A percentile compares a stretch with the other conserved stretches of the same genome.
Conservation (phyloP, 495 filamentous ascomycete genomes). For the Aspergillus bridgeri region DNA sequence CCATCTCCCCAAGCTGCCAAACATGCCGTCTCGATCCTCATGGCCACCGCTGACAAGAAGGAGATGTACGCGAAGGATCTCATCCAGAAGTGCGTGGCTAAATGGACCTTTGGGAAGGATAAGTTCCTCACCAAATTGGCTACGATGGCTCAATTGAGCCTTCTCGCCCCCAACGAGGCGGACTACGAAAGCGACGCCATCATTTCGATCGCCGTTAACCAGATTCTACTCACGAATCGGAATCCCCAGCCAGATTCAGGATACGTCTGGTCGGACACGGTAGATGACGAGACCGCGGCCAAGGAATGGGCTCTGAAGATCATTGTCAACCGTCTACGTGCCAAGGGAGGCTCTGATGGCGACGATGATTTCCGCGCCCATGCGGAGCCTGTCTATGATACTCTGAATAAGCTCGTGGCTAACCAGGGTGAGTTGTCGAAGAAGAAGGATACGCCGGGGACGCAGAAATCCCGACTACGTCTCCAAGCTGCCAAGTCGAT, state of each 20-base stretch:
- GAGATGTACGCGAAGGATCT: constrained; percentile 86
- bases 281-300: constrained; percentile 76
- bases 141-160: constrained; percentile 75
- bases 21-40: constrained; percentile 85
- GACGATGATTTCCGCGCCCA: constrained; percentile 59
- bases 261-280: constrained; percentile 65
- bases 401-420: constrained; percentile 70
- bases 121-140: constrained; percentile 84
- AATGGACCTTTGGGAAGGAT: constrained; percentile 70
- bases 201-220: constrained; percentile 70
- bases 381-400: constrained; percentile 66
- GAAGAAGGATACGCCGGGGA: constrained; percentile 65
- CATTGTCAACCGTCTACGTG: constrained; percentile 80
- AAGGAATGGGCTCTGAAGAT: constrained; percentile 88
- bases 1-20: constrained; percentile 81
- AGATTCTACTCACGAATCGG: constrained; percentile 69
- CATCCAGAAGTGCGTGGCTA: constrained; percentile 65
- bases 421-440: constrained; percentile 77
- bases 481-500: constrained; percentile 77
- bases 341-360: constrained; percentile 51
- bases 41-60: constrained; percentile 75
- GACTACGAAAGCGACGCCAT: constrained; percentile 73
- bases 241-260: constrained; percentile 44
- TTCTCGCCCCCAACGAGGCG: constrained; percentile 69
- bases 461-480: constrained; percentile 71